Conservation (phyloP, 2,329 filamentous ascomycete species). For the Exutisphaerella laricina region DNA sequence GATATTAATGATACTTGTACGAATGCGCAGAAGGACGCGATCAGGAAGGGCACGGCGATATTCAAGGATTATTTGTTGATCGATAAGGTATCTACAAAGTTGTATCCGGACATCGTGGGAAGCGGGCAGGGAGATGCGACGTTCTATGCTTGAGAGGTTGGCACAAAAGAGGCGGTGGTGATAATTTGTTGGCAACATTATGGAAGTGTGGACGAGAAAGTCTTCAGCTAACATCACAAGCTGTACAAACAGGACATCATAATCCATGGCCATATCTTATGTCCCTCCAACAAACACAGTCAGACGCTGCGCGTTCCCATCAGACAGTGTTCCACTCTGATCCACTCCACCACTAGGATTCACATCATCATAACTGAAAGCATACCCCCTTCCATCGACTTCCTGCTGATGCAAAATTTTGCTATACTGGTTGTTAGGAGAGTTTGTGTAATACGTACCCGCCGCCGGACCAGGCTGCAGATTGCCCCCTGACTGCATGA, state of each 20-base stretch:
- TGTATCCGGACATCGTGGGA: constrained; percentile 16
- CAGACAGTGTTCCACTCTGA: constrained; percentile 46
- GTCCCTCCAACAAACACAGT: constrained; percentile 45
- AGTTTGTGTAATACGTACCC: constrained; percentile 49
- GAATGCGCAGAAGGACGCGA: constrained; percentile 16
- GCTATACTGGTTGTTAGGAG: constrained; percentile 49
- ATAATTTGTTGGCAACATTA: no score
- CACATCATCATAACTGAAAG: constrained; percentile 65
- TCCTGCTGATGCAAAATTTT: constrained; percentile 56
- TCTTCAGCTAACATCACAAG: background rate
- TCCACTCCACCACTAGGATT: constrained; percentile 39
- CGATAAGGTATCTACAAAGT: constrained; percentile 17
- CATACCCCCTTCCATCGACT: constrained; percentile 57
- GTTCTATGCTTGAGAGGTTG: no score
- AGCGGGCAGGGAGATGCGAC: background rate
- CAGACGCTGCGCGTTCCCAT: constrained; percentile 39
- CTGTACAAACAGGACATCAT: background rate
- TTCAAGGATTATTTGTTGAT: constrained; percentile 20
- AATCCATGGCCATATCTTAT: background rate
- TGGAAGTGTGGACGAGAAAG: no score
- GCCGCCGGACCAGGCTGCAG: constrained; percentile 38
- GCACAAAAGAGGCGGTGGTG: background rate
- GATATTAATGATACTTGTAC: constrained; percentile 18
- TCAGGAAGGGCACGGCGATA: constrained; percentile 15
- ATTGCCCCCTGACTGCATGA: constrained; percentile 49